Evolutionary conservation across 352 stramenopile genomes (phyloP).

Genomic region (Aphanomyces cochlioides): DNA sequence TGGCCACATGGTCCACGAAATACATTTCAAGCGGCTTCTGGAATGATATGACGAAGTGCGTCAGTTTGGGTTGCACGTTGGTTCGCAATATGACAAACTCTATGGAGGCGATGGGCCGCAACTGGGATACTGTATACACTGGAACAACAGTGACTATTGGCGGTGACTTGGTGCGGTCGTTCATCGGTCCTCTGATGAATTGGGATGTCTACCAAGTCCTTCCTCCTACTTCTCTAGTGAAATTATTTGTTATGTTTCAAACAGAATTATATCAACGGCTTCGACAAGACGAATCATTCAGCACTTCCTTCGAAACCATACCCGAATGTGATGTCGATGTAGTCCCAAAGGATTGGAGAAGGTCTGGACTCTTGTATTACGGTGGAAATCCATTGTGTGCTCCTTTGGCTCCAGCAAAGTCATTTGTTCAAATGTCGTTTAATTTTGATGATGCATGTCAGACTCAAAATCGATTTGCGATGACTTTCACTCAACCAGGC

Average conservation of each 20-base stretch:
- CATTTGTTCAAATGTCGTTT: constrained; percentile 6
- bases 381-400: not conserved
- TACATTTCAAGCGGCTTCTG: constrained; percentile 5
- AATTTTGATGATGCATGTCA: constrained; percentile 21
- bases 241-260: not conserved
- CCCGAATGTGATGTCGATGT: not conserved
- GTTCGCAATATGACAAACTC: not conserved
- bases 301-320: not conserved
- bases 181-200: not conserved
- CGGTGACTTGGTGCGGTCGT: not conserved
- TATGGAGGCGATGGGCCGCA: not conserved
- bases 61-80: not conserved
- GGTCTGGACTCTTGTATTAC: not conserved
- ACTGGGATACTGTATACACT: constrained; percentile 23
- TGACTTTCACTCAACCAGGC: not conserved
- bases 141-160: not conserved
- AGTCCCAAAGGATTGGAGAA: not conserved
- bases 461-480: not conserved
- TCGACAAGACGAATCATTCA: not conserved
- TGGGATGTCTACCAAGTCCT: constrained; percentile 16
- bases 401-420: not conserved
- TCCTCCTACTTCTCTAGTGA: not conserved
- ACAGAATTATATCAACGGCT: not conserved
- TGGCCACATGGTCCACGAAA: constrained; percentile 17
- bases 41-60: constrained; percentile 15